Evolutionary conservation across 202 grass and related monocot genomes (phyloP), one percentile per base, ranked within the genome.

Genomic region (Zoysia matrella): DNA sequence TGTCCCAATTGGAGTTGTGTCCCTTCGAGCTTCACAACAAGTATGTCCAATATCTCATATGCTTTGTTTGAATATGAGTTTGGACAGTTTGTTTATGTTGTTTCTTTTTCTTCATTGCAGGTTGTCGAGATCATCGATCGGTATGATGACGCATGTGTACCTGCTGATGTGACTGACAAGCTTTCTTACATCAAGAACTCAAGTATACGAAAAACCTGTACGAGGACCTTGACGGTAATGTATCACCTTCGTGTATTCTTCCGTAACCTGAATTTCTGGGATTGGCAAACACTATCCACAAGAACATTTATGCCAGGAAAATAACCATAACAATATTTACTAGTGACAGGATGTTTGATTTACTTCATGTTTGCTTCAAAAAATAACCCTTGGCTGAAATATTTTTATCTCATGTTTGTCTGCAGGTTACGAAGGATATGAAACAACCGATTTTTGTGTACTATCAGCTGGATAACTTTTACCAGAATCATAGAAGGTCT

Each of bases 401-500:
- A 71, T 83, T 83, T 30, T 70, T 2, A 3, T 53, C 52, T 1
- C 67, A 43, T 73, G 41, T 36, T 88, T 41, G 22, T 75, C 81
- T 86, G 43, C 91, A 96, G 96, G 87, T 99, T 78, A 75, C 91
- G 40, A 90, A 92, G 87, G 78, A 96, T 90, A 99, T 99, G 96
- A 69, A 85, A 18, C 81, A 83, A 2, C 91, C 96, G 0, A 94
- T 99, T 67, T 99, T 90, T 87, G 91, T 99, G 46, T 96, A 99
- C 82, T 99, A 99, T 80, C 92, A 99, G 77, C 87, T 99, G n/a
- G 91, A 99, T 82, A 87, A 92, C 77, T 99, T 96, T 80, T 99
- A 89, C 81, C 96, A 99, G 80, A 99, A 96, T 79, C 96, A 99
- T 84, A 90, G 91, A 83, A 99, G 96, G 96, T 98, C 93, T 79